Base-by-base conservation (phyloP, 2,329 filamentous ascomycete genomes). In the Aspergillus sp. region DNA sequence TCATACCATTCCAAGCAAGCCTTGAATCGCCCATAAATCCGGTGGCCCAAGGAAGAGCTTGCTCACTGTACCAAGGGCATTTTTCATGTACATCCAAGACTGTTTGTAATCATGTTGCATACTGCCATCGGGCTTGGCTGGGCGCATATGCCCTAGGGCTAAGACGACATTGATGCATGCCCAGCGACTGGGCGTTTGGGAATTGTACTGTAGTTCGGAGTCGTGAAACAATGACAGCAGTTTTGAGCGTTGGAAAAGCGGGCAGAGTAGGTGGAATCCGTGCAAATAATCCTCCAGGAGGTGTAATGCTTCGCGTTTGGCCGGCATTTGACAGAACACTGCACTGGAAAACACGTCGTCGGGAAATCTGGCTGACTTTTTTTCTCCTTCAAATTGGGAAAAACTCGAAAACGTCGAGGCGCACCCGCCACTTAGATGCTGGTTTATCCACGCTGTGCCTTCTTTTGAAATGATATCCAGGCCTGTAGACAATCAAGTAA, bases 51-150 rank as follows among this genome's bases (percentile, higher is more conserved):
- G 49, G 17, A 49, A 50, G 20, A 60, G 45, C 17, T 55, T 49
- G 46, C 54, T 56, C 3, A 58, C 49, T 6, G 49, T 43, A 3
- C 49, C 46, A 16, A 60, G 21, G 1, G 56, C 58, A 21, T 57
- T 57, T 40, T 60, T 58, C 10, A 60, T 55, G 16, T 55, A 58
- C 6, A 58, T 45, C 50, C 54, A 55, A 32, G 56, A 54, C 32
- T 50, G 52, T 36, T 58, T 46, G 40, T 55, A 49, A 29, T 55
- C 54, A 7, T 44, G 32, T 36, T 52, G 47, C 5, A 31, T 43
- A 17, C 34, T 17, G 6, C 2, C 45, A 6, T 45, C 17, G 16
- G 42, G 23, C 5, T 43, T 45, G 16, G 47, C 34, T 16, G 52
- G 56, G 13, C 55, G 51, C 40, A 54, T 52, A 23, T 53, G 46